Conservation (phyloP, 1,284 basidiomycete species). For the Vanrija humicola region DNA sequence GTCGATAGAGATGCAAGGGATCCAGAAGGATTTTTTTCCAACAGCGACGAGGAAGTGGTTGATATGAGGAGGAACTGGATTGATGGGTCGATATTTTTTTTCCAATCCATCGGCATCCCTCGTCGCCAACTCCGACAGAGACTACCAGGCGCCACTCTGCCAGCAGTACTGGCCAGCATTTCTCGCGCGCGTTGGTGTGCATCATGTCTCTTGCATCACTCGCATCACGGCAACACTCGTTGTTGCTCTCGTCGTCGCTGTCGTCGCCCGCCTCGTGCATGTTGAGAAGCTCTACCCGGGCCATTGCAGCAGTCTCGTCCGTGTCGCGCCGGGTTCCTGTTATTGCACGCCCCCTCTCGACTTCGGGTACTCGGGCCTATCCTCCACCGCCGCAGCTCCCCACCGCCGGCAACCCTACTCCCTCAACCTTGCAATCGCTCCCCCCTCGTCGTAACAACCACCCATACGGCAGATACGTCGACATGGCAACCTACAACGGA, state of each 20-base stretch:
- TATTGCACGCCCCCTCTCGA: background rate
- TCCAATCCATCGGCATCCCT: background rate
- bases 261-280: no score
- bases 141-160: no score
- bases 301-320: background rate
- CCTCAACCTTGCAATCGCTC: no score
- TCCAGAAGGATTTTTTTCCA: no score
- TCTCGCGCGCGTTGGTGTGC: no score
- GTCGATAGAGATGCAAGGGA: no score
- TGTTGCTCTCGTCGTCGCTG: no score
- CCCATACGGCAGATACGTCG: background rate
- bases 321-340: background rate
- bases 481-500: constrained; percentile 4
- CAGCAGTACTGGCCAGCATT: no score
- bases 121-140: background rate
- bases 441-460: no score
- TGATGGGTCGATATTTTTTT: background rate
- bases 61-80: background rate
- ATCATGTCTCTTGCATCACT: no score
- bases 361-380: background rate
- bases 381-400: background rate
- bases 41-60: no score
- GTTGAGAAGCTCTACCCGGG: background rate
- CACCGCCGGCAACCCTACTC: background rate
- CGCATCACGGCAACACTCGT: no score